Evolutionary conservation across 768 basidiomycete species (phyloP), one percentile per base, ranked within the genome.

Genomic region (Galerina marginata): DNA sequence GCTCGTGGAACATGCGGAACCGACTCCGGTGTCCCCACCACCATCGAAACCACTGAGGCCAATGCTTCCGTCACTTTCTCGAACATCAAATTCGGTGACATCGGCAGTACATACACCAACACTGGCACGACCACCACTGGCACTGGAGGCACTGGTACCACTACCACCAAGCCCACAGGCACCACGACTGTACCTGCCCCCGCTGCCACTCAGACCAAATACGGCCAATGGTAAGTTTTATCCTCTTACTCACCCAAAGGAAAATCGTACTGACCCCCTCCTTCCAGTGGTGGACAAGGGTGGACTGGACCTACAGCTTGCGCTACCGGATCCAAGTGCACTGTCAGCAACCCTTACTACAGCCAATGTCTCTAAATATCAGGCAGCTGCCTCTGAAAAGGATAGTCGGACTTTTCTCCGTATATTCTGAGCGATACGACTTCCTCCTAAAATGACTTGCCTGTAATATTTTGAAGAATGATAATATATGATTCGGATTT

Each of bases 61-160:
- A 74, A 69, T 67, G 74, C 79, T 26, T 71, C 71, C 12, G 83
- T 84, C 66, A 77, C 72, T 54, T 84, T 69, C 76, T 83, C 82
- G 37, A 83, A 83, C 77, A 85, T 83, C 74, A 79, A 75, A 71
- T 79, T 78, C 65, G 83, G 82, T 44, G 72, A 75, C 64, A 79
- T 83, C 66, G 65, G 63, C 56, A 61, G 54, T 51, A 69, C 68
- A 45, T 70, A 54, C 61, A 49, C 61, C 33, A 59, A 56, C 26
- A 54, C 47, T 25, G 58, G 60, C 39, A 48, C 58, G 54, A 56
- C 59, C 36, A 33, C 51, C 29, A 5, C 51, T 20, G 54, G 44
- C 46, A 38, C 29, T 44, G 33, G 47, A 9, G 37, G 53, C 12
- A 39, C 54, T 23, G 20, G 48, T 16, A 54, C 42, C 20, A 39